Evolutionary conservation across 495 filamentous ascomycete species (phyloP), one percentile per base, ranked within the genome.

Genomic region (Amphirosellinia nigrospora): DNA sequence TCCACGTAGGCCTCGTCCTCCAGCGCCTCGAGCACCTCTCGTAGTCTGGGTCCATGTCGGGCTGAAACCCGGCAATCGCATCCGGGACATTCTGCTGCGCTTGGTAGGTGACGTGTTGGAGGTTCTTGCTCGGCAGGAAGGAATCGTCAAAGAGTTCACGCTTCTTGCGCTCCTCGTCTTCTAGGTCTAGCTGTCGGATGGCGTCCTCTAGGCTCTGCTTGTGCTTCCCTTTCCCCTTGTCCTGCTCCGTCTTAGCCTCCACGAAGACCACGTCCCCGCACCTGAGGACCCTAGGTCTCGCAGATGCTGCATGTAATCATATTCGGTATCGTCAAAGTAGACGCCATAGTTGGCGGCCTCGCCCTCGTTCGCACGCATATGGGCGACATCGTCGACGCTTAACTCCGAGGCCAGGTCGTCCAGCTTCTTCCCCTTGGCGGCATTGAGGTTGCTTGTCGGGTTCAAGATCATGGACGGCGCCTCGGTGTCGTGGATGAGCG

Each of bases 261-360:
- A 98, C 86, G 72, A 96, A 97, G 56, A 92, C 86, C 23, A 89
- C 87, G 48, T 91, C 89, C 7, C 85, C 84, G 83, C 81, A 48
- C 67, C 67, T 4, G 55, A 65, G 4, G 89, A 90, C 16, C 78
- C 88, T 4, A 88, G 86, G 68, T 98, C 96, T n/a, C 93, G 91
- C 83, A 99, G 85, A 82, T 99, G 96, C 79, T 99, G 96, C 96
- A 99, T 98, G 82, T 99, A 99, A 75, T 99, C 96, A 81, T 99
- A 99, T 73, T 91, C 87, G 65, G 93, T 91, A 80, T 99, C 96
- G 76, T 90, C 88, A 75, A 77, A 90, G 86, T 92, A 98, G 68
- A 99, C 86, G 60, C 96, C 96, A 79, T 97, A 88, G 79, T 93
- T 92, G 70, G 96, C 96, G 5, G 96, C 96, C 79, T 98, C 94